Evolutionary conservation across 441 rosid species (phyloP), one percentile per base, ranked within the genome.

Genomic region (Euphorbia celastroides): DNA sequence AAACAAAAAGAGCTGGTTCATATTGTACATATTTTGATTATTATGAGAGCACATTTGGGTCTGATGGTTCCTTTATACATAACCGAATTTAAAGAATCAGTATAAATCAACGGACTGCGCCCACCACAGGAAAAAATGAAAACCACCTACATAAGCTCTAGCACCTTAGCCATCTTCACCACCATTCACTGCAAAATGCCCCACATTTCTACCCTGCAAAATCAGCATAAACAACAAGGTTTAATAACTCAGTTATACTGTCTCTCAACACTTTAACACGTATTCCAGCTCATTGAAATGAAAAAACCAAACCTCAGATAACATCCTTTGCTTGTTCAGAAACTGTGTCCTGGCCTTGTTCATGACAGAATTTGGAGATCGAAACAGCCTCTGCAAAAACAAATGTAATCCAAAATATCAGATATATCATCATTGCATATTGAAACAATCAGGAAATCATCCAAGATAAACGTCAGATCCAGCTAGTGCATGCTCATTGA

Each of bases 281-380:
- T 34, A 34, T 34, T 34, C 38, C n/a, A 34, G 38, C 38, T 7
- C 44, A 41, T 2, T 41, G 12, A 41, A 41, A 9, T 3, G 44
- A 41, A 41, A 9, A 14, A 41, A 41, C 44, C 38, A 41, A 7
- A 86, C 97, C 93, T 84, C 71, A 7, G 93, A 77, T 63, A 80
- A 70, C 97, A 86, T 82, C 72, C 97, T 86, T 79, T 92, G 95
- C 78, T 82, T 84, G 79, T 88, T 90, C 74, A 92, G 68, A 64
- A 57, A 77, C 76, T 82, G 92, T 12, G 99, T 92, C 81, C 99
- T 84, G 26, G 98, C 96, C 80, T 95, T 90, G 73, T 81, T 92
- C 41, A 73, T 52, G 14, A 74, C 81, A 5, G 99, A 92, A 75
- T 94, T 88, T 66, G 98, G 88, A 0, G 96, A 90, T 62, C 71